phyloP scores from a whole-genome alignment of 768 basidiomycete species.

The Trametes cubensis region DNA sequence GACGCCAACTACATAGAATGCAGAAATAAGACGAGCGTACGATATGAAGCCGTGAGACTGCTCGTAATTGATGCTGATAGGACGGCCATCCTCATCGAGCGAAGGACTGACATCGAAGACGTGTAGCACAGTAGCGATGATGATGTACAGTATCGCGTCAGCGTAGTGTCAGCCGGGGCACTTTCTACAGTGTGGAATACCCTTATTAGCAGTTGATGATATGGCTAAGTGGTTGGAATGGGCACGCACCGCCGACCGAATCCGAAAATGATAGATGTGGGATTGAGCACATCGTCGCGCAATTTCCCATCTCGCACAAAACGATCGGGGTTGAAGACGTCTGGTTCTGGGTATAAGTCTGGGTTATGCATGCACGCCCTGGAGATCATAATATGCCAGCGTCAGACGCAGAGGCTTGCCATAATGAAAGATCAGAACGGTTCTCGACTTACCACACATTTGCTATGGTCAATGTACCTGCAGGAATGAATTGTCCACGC shows the following conservation, averaged over 20 bases:
- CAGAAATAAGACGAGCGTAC: not conserved
- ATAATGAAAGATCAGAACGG: too few relatives aligned
- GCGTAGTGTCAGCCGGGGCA: conserved; percentile 26
- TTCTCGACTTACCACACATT: conserved; percentile 30
- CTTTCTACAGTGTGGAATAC: not conserved
- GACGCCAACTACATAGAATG: too few relatives aligned
- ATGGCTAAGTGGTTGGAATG: too few relatives aligned
- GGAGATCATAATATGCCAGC: too few relatives aligned
- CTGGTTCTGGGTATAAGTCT: conserved; percentile 83
- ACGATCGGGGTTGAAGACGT: conserved; percentile 81
- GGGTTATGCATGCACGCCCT: conserved; percentile 79
- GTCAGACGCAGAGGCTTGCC: not conserved
- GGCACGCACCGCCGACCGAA: conserved; percentile 24
- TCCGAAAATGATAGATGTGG: conserved; percentile 29
- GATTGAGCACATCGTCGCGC: conserved; percentile 50
- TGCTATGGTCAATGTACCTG: conserved; percentile 25
- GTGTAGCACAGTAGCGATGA: conserved; percentile 20
- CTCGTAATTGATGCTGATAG: not conserved
- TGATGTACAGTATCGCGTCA: conserved; percentile 18
- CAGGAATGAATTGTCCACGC: conserved; percentile 28
- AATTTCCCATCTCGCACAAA: conserved; percentile 56
- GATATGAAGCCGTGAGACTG: conserved; percentile 7
- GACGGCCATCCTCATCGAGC: conserved; percentile 14
- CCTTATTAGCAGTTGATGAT: not conserved
- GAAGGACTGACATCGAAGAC: conserved; percentile 23